Conservation (phyloP, 306 rosid genomes). For the Biancaea sappan region DNA sequence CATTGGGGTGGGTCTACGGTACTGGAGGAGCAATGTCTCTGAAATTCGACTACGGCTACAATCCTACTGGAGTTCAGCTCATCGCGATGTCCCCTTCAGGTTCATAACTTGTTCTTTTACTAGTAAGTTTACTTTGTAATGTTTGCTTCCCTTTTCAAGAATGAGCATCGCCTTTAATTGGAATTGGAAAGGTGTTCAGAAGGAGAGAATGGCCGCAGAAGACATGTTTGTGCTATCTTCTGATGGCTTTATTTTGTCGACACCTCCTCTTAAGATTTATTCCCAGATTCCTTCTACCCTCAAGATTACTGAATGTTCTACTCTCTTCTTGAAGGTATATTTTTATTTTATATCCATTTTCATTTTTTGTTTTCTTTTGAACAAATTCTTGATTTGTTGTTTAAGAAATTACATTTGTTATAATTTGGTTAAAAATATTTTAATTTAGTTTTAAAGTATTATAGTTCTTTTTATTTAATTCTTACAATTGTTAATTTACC, state of each 20-base stretch:
- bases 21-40: constrained; percentile 15
- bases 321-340: constrained; percentile 4
- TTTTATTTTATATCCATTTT: background rate
- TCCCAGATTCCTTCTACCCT: constrained; percentile 27
- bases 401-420: too few relatives aligned
- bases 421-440: too few relatives aligned
- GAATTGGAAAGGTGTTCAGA: constrained; percentile 33
- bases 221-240: constrained; percentile 33
- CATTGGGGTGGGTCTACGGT: constrained; percentile 31
- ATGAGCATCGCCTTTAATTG: too few relatives aligned
- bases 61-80: constrained; percentile 15
- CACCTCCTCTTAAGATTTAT: constrained; percentile 21
- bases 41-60: background rate
- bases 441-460: too few relatives aligned
- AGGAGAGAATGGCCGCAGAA: constrained; percentile 35
- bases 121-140: too few relatives aligned
- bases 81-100: constrained; percentile 29
- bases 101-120: background rate
- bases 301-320: background rate
- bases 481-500: too few relatives aligned
- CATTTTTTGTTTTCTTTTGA: background rate
- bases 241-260: constrained; percentile 15
- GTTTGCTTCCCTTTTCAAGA: too few relatives aligned
- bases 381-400: too few relatives aligned
- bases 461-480: too few relatives aligned